A percentile compares a stretch with the other conserved stretches of the same genome.
These are phyloP conservation scores for Mycena latifolia DNA, from an alignment of 768 basidiomycete genomes.

Conservation along the genomic window DNA sequence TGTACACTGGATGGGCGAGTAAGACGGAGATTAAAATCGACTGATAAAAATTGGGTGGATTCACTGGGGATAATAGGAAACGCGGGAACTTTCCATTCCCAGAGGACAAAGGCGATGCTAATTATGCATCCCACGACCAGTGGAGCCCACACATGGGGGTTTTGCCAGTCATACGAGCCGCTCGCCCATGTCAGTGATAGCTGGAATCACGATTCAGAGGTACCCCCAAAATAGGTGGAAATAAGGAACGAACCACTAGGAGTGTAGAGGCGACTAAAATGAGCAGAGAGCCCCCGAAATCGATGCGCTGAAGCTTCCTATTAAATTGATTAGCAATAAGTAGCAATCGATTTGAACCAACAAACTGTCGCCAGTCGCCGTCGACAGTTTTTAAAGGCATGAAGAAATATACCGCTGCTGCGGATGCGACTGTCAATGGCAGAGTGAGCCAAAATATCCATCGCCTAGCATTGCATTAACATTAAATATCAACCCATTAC, in stretches of 20 bases:
- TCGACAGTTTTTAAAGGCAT: slow-evolving; percentile 66
- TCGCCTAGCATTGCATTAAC: slow-evolving; percentile 33
- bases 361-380: slow-evolving; percentile 56
- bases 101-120: slow-evolving; percentile 60
- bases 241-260: slow-evolving; percentile 54
- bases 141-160: slow-evolving; percentile 61
- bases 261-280: slow-evolving; percentile 62
- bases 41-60: slow-evolving; percentile 23
- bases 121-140: slow-evolving; percentile 55
- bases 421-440: slow-evolving; percentile 56
- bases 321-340: background rate
- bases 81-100: slow-evolving; percentile 65
- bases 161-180: slow-evolving; percentile 65
- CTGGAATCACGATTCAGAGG: slow-evolving; percentile 15
- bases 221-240: background rate
- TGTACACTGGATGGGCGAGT: slow-evolving; percentile 52
- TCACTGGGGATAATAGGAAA: slow-evolving; percentile 67
- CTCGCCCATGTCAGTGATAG: slow-evolving; percentile 57
- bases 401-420: slow-evolving; percentile 59
- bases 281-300: slow-evolving; percentile 61
- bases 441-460: slow-evolving; percentile 71
- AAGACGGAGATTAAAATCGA: background rate
- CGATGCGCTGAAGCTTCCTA: slow-evolving; percentile 63
- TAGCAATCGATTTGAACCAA: background rate
- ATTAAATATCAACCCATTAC: background rate